These are phyloP conservation scores for Artemisia annua DNA, from an alignment of 129 eudicot genomes.

Conservation along the genomic window DNA sequence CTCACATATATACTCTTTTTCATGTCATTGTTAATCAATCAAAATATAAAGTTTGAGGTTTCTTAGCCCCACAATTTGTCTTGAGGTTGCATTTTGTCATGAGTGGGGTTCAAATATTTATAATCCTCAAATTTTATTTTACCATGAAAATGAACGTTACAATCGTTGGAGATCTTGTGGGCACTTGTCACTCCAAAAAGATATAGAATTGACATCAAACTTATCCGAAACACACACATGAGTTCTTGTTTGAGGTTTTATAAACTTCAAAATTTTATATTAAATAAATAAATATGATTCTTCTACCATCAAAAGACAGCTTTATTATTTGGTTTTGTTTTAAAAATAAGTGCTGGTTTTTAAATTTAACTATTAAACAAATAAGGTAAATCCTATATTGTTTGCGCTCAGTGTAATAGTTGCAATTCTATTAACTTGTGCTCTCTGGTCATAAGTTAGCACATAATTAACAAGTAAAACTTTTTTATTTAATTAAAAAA, in stretches of 20 bases:
- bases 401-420: too few species aligned
- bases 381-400: too few species aligned
- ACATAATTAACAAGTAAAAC: too few species aligned
- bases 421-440: too few species aligned
- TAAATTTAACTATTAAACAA: too few species aligned
- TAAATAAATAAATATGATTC: background rate
- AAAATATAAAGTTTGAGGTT: background rate
- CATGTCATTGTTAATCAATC: background rate
- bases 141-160: conserved; percentile 28
- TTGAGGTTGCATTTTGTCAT: background rate
- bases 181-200: conserved; percentile 27
- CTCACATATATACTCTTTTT: background rate
- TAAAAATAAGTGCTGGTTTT: too few species aligned
- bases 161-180: conserved; percentile 33
- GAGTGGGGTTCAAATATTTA: conserved; percentile 27
- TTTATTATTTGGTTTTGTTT: too few species aligned
- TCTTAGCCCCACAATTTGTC: background rate
- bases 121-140: conserved; percentile 25
- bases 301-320: too few species aligned
- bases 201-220: conserved; percentile 25
- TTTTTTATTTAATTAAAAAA: too few species aligned
- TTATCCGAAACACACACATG: conserved; percentile 23
- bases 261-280: background rate
- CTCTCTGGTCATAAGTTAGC: too few species aligned
- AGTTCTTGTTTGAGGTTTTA: background rate